A percentile compares a stretch with the other conserved stretches of the same genome.
phyloP scores from a whole-genome alignment of 2,329 filamentous ascomycete genomes.

The Colletotrichum scovillei region DNA sequence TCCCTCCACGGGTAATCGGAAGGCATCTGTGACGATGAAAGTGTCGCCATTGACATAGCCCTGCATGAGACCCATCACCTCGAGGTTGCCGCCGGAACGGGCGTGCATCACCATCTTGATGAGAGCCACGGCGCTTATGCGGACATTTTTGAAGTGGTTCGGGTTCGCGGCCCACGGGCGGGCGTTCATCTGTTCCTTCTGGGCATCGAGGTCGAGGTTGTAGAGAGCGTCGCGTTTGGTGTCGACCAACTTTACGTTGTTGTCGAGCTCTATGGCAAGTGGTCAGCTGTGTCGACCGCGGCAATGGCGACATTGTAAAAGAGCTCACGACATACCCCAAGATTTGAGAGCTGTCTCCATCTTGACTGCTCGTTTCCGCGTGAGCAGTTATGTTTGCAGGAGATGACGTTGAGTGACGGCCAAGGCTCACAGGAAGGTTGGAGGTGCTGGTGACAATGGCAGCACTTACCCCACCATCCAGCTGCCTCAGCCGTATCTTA shows the following conservation, averaged over 20 bases:
- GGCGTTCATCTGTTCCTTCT: conserved; percentile 72
- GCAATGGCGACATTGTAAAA: not conserved
- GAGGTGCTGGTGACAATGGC: not conserved
- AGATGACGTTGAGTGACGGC: conserved; percentile 5
- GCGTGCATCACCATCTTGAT: conserved; percentile 99
- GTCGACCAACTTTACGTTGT: conserved; percentile 86
- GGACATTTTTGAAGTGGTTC: conserved; percentile 91
- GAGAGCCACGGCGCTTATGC: conserved; percentile 92
- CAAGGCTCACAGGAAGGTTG: not conserved
- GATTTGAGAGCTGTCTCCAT: conserved; percentile 44
- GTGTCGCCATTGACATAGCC: conserved; percentile 88
- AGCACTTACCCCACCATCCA: conserved; percentile 31
- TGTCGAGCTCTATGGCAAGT: conserved; percentile 79
- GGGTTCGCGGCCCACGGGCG: conserved; percentile 84
- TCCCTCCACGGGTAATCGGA: conserved; percentile 93
- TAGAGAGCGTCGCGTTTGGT: conserved; percentile 91
- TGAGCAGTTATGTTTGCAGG: conserved; percentile 13
- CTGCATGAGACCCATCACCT: conserved; percentile 99
- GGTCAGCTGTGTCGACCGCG: not conserved
- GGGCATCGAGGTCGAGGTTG: conserved; percentile 76
- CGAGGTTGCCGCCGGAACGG: conserved; percentile 89
- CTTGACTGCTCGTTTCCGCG: conserved; percentile 25
- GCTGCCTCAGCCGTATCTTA: conserved; percentile 15
- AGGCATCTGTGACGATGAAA: conserved; percentile 93
- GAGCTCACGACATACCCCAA: conserved; percentile 39